Percentiles rank a stretch among this genome's conserved stretches.
Evolutionary conservation across 2,329 filamentous ascomycete genomes (phyloP).

Genomic region (Aspergillus quadricinctus): DNA sequence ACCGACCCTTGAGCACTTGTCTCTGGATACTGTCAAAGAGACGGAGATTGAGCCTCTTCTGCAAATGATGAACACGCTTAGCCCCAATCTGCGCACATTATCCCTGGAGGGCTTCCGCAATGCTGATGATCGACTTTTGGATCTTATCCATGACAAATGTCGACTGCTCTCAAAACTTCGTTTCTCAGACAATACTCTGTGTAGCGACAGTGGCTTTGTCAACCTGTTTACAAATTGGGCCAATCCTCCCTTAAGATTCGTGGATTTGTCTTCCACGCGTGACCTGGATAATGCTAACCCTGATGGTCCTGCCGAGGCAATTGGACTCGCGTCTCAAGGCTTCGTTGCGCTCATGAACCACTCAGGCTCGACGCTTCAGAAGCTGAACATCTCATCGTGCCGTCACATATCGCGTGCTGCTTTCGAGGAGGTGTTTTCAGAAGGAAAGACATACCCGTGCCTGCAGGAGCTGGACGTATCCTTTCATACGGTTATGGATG

Average conservation of each 20-base stretch:
- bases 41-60: constrained; percentile 56
- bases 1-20: constrained; percentile 65
- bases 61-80: constrained; percentile 58
- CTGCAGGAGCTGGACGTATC: constrained; percentile 71
- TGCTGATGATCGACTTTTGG: constrained; percentile 65
- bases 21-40: constrained; percentile 61
- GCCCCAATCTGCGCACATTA: constrained; percentile 66
- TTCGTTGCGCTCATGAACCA: constrained; percentile 82
- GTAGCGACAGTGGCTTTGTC: constrained; percentile 70
- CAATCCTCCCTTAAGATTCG: constrained; percentile 64
- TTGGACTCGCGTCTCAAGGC: constrained; percentile 71
- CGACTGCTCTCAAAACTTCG: constrained; percentile 68
- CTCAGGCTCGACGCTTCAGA: constrained; percentile 62
- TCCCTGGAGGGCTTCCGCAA: constrained; percentile 67
- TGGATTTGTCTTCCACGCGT: constrained; percentile 75
- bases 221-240: constrained; percentile 70
- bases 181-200: constrained; percentile 69
- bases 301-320: constrained; percentile 55
- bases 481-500: constrained; percentile 52
- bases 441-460: constrained; percentile 59
- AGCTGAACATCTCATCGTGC: constrained; percentile 76
- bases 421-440: constrained; percentile 70
- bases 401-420: constrained; percentile 71
- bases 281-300: constrained; percentile 69
- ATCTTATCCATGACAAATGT: constrained; percentile 67